Evolutionary conservation across 495 filamentous ascomycete species (phyloP), one percentile per base, ranked within the genome.

Genomic region (Penicillium fimorum): DNA sequence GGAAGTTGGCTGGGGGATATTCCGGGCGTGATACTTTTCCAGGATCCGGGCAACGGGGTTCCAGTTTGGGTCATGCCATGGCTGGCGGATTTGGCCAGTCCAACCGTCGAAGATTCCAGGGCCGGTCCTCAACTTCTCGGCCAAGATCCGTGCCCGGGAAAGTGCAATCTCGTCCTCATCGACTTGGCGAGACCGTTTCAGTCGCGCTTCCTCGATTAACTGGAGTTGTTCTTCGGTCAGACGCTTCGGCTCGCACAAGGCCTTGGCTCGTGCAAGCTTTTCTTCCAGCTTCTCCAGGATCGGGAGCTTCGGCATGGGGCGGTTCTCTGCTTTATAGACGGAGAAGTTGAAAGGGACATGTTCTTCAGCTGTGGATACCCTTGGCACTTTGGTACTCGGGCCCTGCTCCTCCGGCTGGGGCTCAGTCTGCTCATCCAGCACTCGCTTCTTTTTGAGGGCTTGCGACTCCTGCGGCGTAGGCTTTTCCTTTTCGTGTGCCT

Each of bases 91-190:
- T 17, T 24, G 44, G 20, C 53, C 33, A 6, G 24, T 48, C 24
- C 29, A 64, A 8, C 42, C 53, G 29, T 74, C 71, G 7, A 70
- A 58, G 32, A 76, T 63, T 11, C 59, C 66, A 9, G 72, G 74
- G 3, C 76, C 76, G 15, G 57, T 72, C 30, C 70, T 61, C 8
- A 78, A 47, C 12, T 71, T 65, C 59, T 78, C 73, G 15, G 74
- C 74, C 24, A 70, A 69, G 17, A 78, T 78, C 4, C 76, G 74
- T 11, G 76, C 76, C 7, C 72, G 68, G 22, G 69, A 72, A 4
- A 78, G 62, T 11, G 76, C 64, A 7, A 78, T 56, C 50, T 78
- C 76, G 42, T 78, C 76, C 54, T 76, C 69, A 27, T 78, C 74
- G 40, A 78, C 58, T 52, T 72, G 67, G 35, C 59, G 69, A 17